Conservation (phyloP, 75 land plant species). For the Ceratopteris richardii region DNA sequence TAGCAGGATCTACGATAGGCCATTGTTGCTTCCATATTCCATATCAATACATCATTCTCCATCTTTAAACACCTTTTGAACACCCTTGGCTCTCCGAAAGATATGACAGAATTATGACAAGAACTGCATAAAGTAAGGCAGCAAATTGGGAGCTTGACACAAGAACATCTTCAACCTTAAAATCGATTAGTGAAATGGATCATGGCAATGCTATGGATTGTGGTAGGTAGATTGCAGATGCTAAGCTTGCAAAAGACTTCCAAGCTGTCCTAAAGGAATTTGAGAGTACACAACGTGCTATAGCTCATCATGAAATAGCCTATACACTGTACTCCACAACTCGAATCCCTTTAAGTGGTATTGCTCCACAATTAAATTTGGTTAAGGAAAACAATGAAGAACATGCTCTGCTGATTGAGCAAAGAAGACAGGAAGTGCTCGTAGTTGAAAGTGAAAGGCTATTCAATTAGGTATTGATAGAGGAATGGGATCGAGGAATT, state of each 20-base stretch:
- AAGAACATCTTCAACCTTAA: constrained; percentile 72
- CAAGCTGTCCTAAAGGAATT: constrained; percentile 72
- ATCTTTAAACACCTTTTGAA: constrained; percentile 65
- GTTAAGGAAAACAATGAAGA: constrained; percentile 21
- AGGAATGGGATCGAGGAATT: constrained; percentile 53
- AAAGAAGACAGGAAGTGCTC: constrained; percentile 51
- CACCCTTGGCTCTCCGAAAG: constrained; percentile 68
- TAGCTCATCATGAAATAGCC: constrained; percentile 67
- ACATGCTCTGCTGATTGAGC: constrained; percentile 12
- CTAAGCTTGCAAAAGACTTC: constrained; percentile 93
- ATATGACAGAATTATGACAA: constrained; percentile 65
- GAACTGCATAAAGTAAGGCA: constrained; percentile 67
- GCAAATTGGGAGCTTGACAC: constrained; percentile 68
- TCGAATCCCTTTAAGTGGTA: constrained; percentile 11
- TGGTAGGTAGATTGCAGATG: constrained; percentile 64
- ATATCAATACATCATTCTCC: constrained; percentile 71
- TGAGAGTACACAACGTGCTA: constrained; percentile 68
- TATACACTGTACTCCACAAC: constrained; percentile 56
- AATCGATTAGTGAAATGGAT: constrained; percentile 65
- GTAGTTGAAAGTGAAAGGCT: constrained; percentile 48
- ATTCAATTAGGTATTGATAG: constrained; percentile 54
- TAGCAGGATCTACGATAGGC: constrained; percentile 28
- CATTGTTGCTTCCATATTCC: constrained; percentile 60
- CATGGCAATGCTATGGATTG: constrained; percentile 46
- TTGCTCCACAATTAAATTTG: constrained; percentile 27